A percentile compares a stretch with the other conserved stretches of the same genome.
phyloP scores from a whole-genome alignment of 2,329 filamentous ascomycete species.

The Paraphoma chrysanthemicola region DNA sequence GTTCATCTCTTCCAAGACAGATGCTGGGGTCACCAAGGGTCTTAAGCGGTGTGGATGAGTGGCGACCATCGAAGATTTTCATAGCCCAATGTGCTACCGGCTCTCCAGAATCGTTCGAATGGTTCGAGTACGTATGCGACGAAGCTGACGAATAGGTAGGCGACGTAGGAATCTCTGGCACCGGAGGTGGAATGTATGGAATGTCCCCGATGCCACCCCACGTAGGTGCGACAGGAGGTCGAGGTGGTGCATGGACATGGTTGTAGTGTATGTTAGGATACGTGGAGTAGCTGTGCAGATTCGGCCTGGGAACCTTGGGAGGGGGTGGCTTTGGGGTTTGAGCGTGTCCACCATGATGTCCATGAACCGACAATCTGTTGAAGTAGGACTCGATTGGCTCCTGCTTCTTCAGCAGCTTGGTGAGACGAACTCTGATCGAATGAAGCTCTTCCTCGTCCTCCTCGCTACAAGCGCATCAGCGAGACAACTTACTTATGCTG shows the following conservation, averaged over 20 bases:
- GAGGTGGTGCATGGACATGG: constrained; percentile 15
- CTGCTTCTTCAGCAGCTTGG: constrained; percentile 45
- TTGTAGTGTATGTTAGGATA: constrained; percentile 29
- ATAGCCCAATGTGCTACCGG: constrained; percentile 52
- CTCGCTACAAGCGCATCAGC: constrained; percentile 31
- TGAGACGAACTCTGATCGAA: constrained; percentile 32
- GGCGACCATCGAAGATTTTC: constrained; percentile 52
- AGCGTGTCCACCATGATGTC: constrained; percentile 19
- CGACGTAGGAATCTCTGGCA: constrained; percentile 49
- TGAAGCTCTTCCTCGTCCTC: constrained; percentile 39
- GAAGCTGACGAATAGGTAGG: constrained; percentile 53
- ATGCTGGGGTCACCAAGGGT: constrained; percentile 40
- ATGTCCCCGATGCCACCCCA: constrained; percentile 37
- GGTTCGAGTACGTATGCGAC: constrained; percentile 48
- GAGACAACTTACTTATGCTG: not conserved
- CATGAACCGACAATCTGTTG: constrained; percentile 33
- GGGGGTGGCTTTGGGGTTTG: constrained; percentile 38
- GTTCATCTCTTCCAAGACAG: constrained; percentile 46
- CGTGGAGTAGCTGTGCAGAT: constrained; percentile 33
- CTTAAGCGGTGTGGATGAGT: constrained; percentile 47
- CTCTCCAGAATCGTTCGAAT: constrained; percentile 42
- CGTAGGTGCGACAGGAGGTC: constrained; percentile 20
- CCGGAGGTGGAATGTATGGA: constrained; percentile 42
- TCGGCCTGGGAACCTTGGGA: constrained; percentile 35
- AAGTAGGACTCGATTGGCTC: constrained; percentile 45